Percentiles rank a stretch among this genome's conserved stretches.
phyloP scores from a whole-genome alignment of 2,329 filamentous ascomycete species.

The Talaromyces sp. region DNA sequence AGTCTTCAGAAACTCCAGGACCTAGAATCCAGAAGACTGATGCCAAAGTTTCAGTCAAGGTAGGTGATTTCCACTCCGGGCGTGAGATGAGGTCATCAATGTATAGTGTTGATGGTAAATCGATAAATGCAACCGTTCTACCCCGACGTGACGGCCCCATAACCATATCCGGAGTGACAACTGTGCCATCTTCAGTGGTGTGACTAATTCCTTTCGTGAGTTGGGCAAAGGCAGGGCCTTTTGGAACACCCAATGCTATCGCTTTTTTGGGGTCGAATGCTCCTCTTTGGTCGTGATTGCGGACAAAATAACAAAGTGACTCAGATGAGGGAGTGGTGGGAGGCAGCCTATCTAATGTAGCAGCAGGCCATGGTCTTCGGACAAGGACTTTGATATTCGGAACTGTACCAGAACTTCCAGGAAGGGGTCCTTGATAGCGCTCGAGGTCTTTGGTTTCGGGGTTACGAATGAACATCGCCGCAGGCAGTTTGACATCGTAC shows the following conservation, averaged over 20 bases:
- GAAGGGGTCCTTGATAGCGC: slow-evolving; percentile 63
- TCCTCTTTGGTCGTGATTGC: slow-evolving; percentile 68
- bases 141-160: slow-evolving; percentile 63
- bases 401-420: slow-evolving; percentile 46
- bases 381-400: slow-evolving; percentile 67
- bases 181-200: slow-evolving; percentile 57
- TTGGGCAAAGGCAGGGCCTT: slow-evolving; percentile 53
- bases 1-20: slow-evolving; percentile 58
- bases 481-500: slow-evolving; percentile 61
- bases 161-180: slow-evolving; percentile 82
- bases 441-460: slow-evolving; percentile 58
- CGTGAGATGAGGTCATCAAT: slow-evolving; percentile 64
- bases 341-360: slow-evolving; percentile 61
- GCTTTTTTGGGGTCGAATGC: slow-evolving; percentile 70
- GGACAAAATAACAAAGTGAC: slow-evolving; percentile 81
- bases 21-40: slow-evolving; percentile 80
- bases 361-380: slow-evolving; percentile 72
- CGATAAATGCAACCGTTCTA: slow-evolving; percentile 70
- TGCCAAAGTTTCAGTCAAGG: slow-evolving; percentile 62
- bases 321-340: slow-evolving; percentile 59
- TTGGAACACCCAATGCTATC: slow-evolving; percentile 57
- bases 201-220: slow-evolving; percentile 63
- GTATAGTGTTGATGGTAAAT: slow-evolving; percentile 67
- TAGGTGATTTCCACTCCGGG: slow-evolving; percentile 63
- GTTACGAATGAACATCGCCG: slow-evolving; percentile 65